Percentiles rank a stretch among this genome's conserved stretches.
Conservation (phyloP, 441 rosid genomes). For the Corymbia citriodora region DNA sequence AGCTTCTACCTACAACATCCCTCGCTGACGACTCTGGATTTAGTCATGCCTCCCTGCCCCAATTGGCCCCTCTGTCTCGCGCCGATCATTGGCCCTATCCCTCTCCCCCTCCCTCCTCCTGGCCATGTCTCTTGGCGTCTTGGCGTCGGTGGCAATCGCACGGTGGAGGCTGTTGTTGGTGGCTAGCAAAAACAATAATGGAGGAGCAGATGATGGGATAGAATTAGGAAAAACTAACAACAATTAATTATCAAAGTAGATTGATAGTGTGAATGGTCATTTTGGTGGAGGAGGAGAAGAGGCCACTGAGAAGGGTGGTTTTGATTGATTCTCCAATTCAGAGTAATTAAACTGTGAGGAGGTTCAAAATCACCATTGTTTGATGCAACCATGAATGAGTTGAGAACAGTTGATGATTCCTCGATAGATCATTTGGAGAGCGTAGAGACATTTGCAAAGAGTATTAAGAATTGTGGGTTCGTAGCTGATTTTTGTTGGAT, state of each 20-base stretch:
- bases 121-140: neutral
- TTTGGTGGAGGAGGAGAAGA: neutral
- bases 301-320: conserved; percentile 12
- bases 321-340: conserved; percentile 28
- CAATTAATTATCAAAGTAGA: neutral
- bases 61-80: conserved; percentile 55
- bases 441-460: too few relatives aligned
- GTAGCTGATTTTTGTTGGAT: neutral
- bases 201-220: conserved; percentile 1
- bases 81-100: conserved; percentile 14
- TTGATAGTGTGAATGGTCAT: neutral
- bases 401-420: conserved; percentile 22
- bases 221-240: neutral
- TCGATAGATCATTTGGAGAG: conserved; percentile 4
- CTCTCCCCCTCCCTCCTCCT: neutral
- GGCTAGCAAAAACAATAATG: conserved; percentile 16
- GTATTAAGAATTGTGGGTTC: too few relatives aligned
- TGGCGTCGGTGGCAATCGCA: neutral
- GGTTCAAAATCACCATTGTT: neutral
- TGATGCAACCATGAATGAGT: neutral
- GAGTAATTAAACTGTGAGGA: conserved; percentile 5
- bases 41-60: conserved; percentile 25
- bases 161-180: neutral
- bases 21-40: neutral
- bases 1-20: conserved; percentile 2